Percentiles rank a stretch among this genome's conserved stretches.
These are phyloP conservation scores for Candida endomychidarum DNA, from an alignment of 805 yeast species.

Conservation along the genomic window DNA sequence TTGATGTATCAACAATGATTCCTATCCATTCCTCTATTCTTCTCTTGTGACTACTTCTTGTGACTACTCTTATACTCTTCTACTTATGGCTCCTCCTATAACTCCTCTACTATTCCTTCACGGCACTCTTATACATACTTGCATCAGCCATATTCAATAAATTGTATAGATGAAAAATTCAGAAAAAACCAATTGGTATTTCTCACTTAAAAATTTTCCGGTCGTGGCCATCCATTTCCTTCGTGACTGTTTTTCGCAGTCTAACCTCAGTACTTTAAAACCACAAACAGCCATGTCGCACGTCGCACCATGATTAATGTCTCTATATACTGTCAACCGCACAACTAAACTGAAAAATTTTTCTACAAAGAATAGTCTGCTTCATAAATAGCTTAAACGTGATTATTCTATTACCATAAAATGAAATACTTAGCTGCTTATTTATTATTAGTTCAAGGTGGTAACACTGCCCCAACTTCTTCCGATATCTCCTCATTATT, in stretches of 20 bases:
- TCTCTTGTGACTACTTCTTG: too few relatives aligned
- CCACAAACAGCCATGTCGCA: too few relatives aligned
- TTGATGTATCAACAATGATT: too few relatives aligned
- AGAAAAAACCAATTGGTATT: conserved; percentile 6
- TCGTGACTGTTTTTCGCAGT: conserved; percentile 9
- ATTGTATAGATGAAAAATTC: conserved; percentile 7
- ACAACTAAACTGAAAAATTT: conserved; percentile 2
- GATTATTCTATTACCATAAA: conserved; percentile 16
- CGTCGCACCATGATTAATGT: too few relatives aligned
- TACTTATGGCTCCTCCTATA: neutral
- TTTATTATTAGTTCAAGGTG: conserved; percentile 48
- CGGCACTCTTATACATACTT: conserved; percentile 25
- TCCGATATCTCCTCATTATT: conserved; percentile 41
- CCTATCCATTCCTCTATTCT: too few relatives aligned
- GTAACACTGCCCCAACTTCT: conserved; percentile 45
- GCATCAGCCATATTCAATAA: conserved; percentile 34
- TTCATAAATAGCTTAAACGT: conserved; percentile 19
- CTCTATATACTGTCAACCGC: too few relatives aligned
- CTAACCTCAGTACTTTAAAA: too few relatives aligned
- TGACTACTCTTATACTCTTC: neutral
- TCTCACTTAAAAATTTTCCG: conserved; percentile 6
- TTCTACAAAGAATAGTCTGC: conserved; percentile 78
- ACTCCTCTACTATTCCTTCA: neutral
- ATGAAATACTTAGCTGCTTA: conserved; percentile 49
- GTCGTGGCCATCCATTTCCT: neutral